Base-by-base conservation (phyloP, 352 stramenopile genomes). In the Globisporangium paddicum region DNA sequence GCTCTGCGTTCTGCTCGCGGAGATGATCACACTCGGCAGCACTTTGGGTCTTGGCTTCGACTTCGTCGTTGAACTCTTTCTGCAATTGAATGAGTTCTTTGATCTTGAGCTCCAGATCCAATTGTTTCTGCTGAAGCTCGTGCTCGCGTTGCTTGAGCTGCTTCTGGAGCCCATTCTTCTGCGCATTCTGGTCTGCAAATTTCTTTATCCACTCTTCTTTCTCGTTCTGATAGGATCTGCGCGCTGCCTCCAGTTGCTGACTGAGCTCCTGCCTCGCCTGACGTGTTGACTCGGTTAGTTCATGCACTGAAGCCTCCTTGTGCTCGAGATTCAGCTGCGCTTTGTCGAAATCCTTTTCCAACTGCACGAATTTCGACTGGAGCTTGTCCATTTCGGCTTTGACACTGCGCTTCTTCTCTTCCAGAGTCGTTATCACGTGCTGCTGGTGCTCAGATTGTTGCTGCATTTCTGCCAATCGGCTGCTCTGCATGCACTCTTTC, bases 151-250 rank as follows among this genome's bases (percentile, higher is more conserved):
- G 66, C 60, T 84, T 86, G 23, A 91, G 55, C 13, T 80, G 69
- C 28, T 79, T 85, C 32, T 87, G 79, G 0, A 84, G 32, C 8
- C 72, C 63, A 19, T 73, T 66, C 48, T 79, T 83, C 38, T 90
- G 79, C 2, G 80, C 74, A 5, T 75, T 73, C 46, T 86, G 76
- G 21, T 90, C 82, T 5, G 78, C 80, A 25, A 84, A 58, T 16
- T 75, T 75, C 37, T 79, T 68, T 48, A 91, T 90, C 77, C 73
- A 89, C 21, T 69, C 58, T 55, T 90, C 84, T 32, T 72, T 77
- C 23, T 91, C 73, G 9, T 54, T 34, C 23, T 81, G 74, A 19
- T 88, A 69, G 0, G 57, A 61, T 4, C 10, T 49, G 9, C 71
- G 77, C 49, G 80, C 50, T 9, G 42, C 26, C 3, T 82, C 69